phyloP scores from a whole-genome alignment of 2,329 filamentous ascomycete genomes.

The Sporothrix brunneoviolacea region DNA sequence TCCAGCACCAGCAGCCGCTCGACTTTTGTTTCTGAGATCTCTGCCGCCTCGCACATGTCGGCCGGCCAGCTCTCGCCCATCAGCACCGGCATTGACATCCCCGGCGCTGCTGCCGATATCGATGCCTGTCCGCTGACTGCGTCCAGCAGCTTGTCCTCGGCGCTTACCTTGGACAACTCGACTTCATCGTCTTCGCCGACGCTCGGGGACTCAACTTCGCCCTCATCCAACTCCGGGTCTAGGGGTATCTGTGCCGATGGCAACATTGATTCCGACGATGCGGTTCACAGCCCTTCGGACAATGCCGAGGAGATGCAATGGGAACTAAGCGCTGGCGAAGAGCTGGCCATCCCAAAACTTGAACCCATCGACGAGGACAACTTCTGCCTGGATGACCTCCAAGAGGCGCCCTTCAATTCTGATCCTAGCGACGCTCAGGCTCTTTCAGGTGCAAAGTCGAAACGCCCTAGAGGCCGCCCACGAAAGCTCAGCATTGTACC shows the following conservation, averaged over 20 bases:
- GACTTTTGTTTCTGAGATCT: constrained; percentile 27
- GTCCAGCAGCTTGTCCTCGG: constrained; percentile 11
- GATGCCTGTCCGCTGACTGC: constrained; percentile 23
- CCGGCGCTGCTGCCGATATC: constrained; percentile 17
- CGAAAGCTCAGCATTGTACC: constrained; percentile 69
- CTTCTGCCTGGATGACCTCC: constrained; percentile 46
- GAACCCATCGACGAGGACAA: constrained; percentile 51
- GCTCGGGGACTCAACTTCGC: constrained; percentile 40
- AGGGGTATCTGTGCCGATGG: constrained; percentile 38
- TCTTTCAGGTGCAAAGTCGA: constrained; percentile 36
- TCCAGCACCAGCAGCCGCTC: constrained; percentile 24
- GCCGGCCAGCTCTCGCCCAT: constrained; percentile 47
- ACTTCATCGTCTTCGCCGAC: constrained; percentile 35
- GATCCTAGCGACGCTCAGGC: constrained; percentile 21
- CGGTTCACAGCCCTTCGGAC: constrained; percentile 16
- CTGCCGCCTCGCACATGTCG: constrained; percentile 23
- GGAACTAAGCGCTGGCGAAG: constrained; percentile 41
- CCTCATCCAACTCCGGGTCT: constrained; percentile 40
- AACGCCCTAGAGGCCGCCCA: constrained; percentile 70
- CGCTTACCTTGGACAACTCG: constrained; percentile 18
- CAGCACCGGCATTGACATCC: constrained; percentile 43
- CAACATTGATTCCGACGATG: constrained; percentile 13
- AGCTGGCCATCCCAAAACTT: constrained; percentile 45
- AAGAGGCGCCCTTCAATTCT: constrained; percentile 34
- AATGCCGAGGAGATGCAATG: constrained; percentile 37